Evolutionary conservation across 2,329 filamentous ascomycete genomes (phyloP), one percentile per base, ranked within the genome.

Genomic region (Didymella pomorum): DNA sequence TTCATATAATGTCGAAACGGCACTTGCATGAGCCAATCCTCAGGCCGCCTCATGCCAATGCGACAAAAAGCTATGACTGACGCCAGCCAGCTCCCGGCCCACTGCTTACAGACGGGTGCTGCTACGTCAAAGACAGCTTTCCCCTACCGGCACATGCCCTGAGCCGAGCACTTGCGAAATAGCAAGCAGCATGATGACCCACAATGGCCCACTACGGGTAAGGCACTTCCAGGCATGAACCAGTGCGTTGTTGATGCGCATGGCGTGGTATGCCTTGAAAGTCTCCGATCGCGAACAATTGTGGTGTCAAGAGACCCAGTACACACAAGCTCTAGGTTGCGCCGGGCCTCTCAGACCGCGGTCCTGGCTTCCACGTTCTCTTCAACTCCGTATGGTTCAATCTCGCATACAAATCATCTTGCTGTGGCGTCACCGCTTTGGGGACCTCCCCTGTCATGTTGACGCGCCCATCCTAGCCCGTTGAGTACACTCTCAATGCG

Each of bases 21-120:
- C 71, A 71, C 71, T 65, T 68, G 76, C 73, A 74, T 75, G 73
- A 74, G 74, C 71, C 72, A 72, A 71, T 73, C 72, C 58, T 75
- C 71, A 73, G 65, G 68, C 71, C 67, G 65, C 62, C 63, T 69
- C 20, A 71, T 72, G 71, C 72, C 67, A 68, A 74, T 76, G 75
- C 73, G 70, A 74, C 72, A 71, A 61, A 69, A 69, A 71, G 69
- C 65, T 60, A 63, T 66, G 62, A 63, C 54, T 63, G 60, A 65
- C 60, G 65, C 63, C 64, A 64, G 65, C 65, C 66, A 61, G 58
- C 62, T 60, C 65, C 64, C 62, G 62, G 56, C 59, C 66, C 64
- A 67, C 70, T 65, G 67, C 68, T 71, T 71, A 64, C 71, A 71
- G 57, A 70, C 71, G 72, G 71, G 65, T 74, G 67, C 71, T 74